Evolutionary conservation across 1,284 basidiomycete species (phyloP), one percentile per base, ranked within the genome.

Genomic region (Fomitopsis pinicola): DNA sequence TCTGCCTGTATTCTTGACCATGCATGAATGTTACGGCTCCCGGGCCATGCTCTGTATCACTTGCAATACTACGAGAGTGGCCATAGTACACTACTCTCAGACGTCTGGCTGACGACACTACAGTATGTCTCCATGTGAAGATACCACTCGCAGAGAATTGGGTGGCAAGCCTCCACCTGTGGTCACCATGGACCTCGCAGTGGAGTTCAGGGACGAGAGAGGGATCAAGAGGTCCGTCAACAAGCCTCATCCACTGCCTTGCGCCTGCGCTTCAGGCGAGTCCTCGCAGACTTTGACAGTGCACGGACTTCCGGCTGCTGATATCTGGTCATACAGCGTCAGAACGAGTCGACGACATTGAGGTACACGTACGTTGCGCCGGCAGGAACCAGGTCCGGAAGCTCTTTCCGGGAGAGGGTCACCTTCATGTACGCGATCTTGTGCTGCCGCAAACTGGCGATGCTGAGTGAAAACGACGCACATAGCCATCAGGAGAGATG

Each of bases 361-460:
- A 57, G 28, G 10, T 2, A 55, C 45, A 72, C 84, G 67, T 70
- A 89, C 88, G 85, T 89, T 48, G 80, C 80, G 7, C 79, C 76
- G 38, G 70, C 66, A 33, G 70, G 64, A 30, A 78, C 72, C 45
- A 82, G 68, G 19, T 80, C 74, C 2, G 79, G 78, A 1, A 89
- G 70, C 42, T 82, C 78, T 50, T 68, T 69, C 30, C 78, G 76
- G 17, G 83, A 87, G 0, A 95, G 76, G 0, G 87, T 93, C 63
- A 94, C 80, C 64, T 82, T 83, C 83, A 95, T 89, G 66, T 85
- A 92, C 0, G 91, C 88, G 2, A 82, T 83, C 67, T 87, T 84
- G 6, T 80, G 80, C 71, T 85, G 82, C 63, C 83, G 83, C 8
- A 85, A 75, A 64, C 92, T 92, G 61, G 15, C 26, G 30, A 46